Conservation (phyloP, 2,329 filamentous ascomycete genomes). For the Proliferodiscus dingleyae region DNA sequence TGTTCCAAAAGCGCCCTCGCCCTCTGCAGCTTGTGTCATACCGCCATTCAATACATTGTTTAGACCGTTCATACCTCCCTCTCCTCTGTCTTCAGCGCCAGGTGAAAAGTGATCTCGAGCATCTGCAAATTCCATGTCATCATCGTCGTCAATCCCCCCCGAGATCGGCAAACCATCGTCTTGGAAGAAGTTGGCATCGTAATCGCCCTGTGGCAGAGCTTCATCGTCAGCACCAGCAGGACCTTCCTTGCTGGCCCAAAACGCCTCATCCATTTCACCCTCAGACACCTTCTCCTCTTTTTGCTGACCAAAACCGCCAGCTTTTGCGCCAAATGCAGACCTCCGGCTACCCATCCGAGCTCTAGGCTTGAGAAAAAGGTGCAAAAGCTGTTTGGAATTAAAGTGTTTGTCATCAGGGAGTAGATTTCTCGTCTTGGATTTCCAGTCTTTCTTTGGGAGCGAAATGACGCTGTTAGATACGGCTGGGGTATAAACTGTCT, state of each 20-base stretch:
- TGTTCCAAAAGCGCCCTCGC: conserved; percentile 51
- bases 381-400: conserved; percentile 84
- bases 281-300: conserved; percentile 55
- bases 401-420: conserved; percentile 98
- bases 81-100: conserved; percentile 43
- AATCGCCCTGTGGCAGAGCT: conserved; percentile 65
- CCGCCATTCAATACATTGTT: conserved; percentile 48
- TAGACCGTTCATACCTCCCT: conserved; percentile 43
- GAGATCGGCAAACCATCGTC: conserved; percentile 73
- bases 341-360: conserved; percentile 71
- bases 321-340: conserved; percentile 43
- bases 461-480: conserved; percentile 76
- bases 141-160: conserved; percentile 55
- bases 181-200: conserved; percentile 96
- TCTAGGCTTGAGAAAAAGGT: conserved; percentile 91
- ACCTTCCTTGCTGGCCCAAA: conserved; percentile 76
- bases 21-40: conserved; percentile 38
- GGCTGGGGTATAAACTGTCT: conserved; percentile 76
- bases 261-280: conserved; percentile 88
- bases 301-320: conserved; percentile 39
- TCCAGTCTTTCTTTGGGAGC: conserved; percentile 91
- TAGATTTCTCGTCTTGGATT: conserved; percentile 85
- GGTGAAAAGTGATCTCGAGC: conserved; percentile 76
- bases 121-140: conserved; percentile 72
- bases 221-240: conserved; percentile 43